Evolutionary conservation across 2,329 filamentous ascomycete genomes (phyloP).

Genomic region (Aphanocladium album): DNA sequence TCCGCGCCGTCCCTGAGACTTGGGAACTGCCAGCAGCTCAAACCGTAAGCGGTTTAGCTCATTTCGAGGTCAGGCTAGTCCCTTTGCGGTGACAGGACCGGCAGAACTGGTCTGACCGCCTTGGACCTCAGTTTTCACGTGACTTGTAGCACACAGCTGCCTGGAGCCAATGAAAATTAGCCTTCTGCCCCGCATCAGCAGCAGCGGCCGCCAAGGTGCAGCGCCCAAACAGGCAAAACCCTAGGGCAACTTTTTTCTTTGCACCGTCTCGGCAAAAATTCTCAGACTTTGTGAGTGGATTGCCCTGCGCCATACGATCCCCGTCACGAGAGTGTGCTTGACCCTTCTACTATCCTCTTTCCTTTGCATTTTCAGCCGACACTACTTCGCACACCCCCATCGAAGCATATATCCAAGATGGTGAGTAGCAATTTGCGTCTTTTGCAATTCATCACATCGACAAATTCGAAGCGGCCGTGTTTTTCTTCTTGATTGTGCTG

Average conservation of each 20-base stretch:
- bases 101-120: slow-evolving; percentile 25
- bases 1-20: slow-evolving; percentile 5
- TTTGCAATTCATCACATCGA: background rate
- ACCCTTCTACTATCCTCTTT: slow-evolving; percentile 1
- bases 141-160: slow-evolving; percentile 13
- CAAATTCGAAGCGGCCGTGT: background rate
- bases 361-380: slow-evolving; percentile 26
- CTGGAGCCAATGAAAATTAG: slow-evolving; percentile 29
- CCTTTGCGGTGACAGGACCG: background rate
- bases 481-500: background rate
- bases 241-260: slow-evolving; percentile 32
- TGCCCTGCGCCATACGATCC: slow-evolving; percentile 2
- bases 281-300: slow-evolving; percentile 17
- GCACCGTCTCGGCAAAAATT: slow-evolving; percentile 33
- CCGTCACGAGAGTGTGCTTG: slow-evolving; percentile 28
- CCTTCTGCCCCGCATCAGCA: slow-evolving; percentile 18
- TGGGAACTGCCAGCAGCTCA: background rate
- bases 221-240: slow-evolving; percentile 25
- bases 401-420: slow-evolving; percentile 41
- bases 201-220: background rate
- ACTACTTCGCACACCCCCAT: slow-evolving; percentile 36
- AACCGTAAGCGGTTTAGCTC: background rate
- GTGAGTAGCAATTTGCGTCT: slow-evolving; percentile 33
- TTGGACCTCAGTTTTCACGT: slow-evolving; percentile 22
- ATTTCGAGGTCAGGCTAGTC: background rate